Evolutionary conservation across 805 yeast genomes (phyloP).

Genomic region (Hanseniaspora guilliermondii): DNA sequence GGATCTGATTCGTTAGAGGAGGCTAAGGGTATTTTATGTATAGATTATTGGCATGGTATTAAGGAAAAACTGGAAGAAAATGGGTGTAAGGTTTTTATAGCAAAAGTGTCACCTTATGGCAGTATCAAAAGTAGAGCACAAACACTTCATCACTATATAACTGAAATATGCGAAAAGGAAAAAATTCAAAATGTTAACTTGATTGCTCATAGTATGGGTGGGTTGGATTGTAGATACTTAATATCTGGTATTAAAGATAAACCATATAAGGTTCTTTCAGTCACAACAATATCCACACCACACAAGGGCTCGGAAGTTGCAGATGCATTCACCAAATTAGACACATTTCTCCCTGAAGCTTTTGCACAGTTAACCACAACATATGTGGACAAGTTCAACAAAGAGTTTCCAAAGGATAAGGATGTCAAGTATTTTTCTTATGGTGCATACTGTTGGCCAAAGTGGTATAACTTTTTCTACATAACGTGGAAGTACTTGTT

Average conservation of each 20-base stretch:
- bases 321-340: constrained; percentile 33
- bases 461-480: constrained; percentile 47
- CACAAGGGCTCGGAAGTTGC: constrained; percentile 81
- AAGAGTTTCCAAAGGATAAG: constrained; percentile 40
- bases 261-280: constrained; percentile 49
- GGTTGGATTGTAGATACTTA: constrained; percentile 68
- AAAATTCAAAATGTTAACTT: constrained; percentile 48
- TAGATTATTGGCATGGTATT: constrained; percentile 79
- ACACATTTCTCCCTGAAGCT: constrained; percentile 28
- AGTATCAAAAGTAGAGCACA: constrained; percentile 57
- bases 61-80: constrained; percentile 43
- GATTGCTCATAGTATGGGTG: constrained; percentile 91
- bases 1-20: constrained; percentile 19
- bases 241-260: constrained; percentile 40
- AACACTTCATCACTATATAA: constrained; percentile 41
- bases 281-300: constrained; percentile 81
- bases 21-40: constrained; percentile 22
- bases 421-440: constrained; percentile 65
- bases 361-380: constrained; percentile 57
- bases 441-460: constrained; percentile 63
- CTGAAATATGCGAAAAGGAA: constrained; percentile 13
- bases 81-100: constrained; percentile 60
- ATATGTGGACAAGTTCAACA: constrained; percentile 44
- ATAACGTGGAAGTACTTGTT: constrained; percentile 54
- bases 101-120: constrained; percentile 75